Evolutionary conservation across 495 filamentous ascomycete genomes (phyloP).

Genomic region (Neurospora intermedia): DNA sequence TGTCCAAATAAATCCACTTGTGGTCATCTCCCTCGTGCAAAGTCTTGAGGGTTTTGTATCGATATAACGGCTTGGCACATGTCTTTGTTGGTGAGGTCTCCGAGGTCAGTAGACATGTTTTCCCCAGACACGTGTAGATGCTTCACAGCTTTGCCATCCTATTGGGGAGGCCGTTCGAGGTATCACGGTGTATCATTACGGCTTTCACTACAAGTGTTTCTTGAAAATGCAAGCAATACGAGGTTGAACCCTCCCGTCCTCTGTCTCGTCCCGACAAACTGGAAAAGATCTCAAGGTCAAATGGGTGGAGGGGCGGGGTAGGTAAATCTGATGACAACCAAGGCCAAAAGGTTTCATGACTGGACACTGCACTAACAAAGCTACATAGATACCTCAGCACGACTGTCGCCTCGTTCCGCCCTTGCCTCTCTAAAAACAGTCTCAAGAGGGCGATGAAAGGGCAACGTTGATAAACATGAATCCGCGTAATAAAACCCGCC

Average conservation of each 20-base stretch:
- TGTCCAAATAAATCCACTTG: background rate
- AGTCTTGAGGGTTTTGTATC: background rate
- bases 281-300: background rate
- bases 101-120: background rate
- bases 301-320: background rate
- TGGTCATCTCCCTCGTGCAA: background rate
- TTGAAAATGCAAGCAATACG: background rate
- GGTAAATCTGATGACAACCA: background rate
- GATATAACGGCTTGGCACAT: background rate
- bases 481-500: background rate
- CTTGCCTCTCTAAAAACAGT: background rate
- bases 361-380: background rate
- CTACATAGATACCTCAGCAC: background rate
- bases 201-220: background rate
- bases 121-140: background rate
- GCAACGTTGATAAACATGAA: background rate
- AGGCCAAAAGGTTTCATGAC: background rate
- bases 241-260: background rate
- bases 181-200: background rate
- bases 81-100: background rate
- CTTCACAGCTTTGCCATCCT: background rate
- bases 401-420: background rate
- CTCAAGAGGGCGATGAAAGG: background rate
- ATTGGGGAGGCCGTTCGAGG: background rate
- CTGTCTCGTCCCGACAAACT: background rate